A percentile compares a stretch with the other conserved stretches of the same genome.
These are phyloP conservation scores for Saccharomyces hybrid DNA, from an alignment of 1,139 yeast genomes.

Conservation along the genomic window DNA sequence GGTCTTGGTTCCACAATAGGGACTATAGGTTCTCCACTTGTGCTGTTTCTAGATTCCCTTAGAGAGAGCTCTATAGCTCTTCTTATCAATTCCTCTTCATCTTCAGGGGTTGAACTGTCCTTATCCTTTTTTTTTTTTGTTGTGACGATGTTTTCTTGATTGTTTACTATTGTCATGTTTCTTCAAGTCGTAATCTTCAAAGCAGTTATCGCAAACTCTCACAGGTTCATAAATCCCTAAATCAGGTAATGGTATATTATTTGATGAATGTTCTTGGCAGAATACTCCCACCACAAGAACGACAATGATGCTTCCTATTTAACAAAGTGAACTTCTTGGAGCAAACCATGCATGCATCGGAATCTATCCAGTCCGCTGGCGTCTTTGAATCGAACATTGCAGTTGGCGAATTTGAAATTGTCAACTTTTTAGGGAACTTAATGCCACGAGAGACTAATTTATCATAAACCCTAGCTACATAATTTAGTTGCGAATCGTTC, in stretches of 20 bases:
- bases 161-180: conserved; percentile 24
- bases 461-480: conserved; percentile 56
- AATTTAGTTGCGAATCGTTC: conserved; percentile 57
- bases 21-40: conserved; percentile 20
- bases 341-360: conserved; percentile 92
- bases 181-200: conserved; percentile 44
- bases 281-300: conserved; percentile 96
- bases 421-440: conserved; percentile 50
- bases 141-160: conserved; percentile 23
- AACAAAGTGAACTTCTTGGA: conserved; percentile 71
- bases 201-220: conserved; percentile 89
- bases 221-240: conserved; percentile 85
- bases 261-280: conserved; percentile 74
- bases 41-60: conserved; percentile 40
- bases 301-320: conserved; percentile 90
- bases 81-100: conserved; percentile 71
- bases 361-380: conserved; percentile 97
- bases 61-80: conserved; percentile 74
- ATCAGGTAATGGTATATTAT: conserved; percentile 63
- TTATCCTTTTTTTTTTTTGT: conserved; percentile 17
- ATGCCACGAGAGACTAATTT: conserved; percentile 57
- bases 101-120: conserved; percentile 19
- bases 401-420: conserved; percentile 29
- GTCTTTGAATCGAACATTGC: conserved; percentile 73
- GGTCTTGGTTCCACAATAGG: conserved; percentile 15